phyloP scores from a whole-genome alignment of 768 basidiomycete genomes.

The Boletus rex-veris region DNA sequence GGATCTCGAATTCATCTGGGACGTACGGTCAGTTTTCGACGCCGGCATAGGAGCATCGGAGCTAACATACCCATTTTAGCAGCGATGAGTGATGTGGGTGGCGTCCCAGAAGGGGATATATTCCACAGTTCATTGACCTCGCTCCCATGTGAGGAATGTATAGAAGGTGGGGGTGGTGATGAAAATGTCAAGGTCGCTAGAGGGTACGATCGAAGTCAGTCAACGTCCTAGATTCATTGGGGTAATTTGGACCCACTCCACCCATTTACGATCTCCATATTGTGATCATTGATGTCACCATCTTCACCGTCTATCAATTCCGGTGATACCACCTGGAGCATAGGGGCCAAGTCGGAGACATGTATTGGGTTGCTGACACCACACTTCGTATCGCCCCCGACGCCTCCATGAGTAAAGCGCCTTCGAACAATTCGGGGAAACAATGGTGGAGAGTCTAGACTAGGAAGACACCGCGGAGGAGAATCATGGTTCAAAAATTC shows the following conservation, averaged over 20 bases:
- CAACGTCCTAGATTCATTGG: neutral
- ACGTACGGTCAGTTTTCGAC: constrained; percentile 2
- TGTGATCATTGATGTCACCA: constrained; percentile 42
- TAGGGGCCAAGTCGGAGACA: constrained; percentile 27
- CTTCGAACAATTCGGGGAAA: constrained; percentile 36
- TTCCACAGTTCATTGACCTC: constrained; percentile 53
- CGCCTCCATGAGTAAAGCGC: neutral
- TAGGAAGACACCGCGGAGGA: constrained; percentile 24
- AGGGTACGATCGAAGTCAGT: constrained; percentile 5
- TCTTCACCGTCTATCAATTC: constrained; percentile 38
- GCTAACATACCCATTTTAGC: constrained; percentile 47
- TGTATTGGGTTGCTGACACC: constrained; percentile 10
- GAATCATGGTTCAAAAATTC: constrained; percentile 32
- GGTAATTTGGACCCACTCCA: constrained; percentile 48
- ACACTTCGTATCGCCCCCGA: neutral
- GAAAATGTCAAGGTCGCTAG: constrained; percentile 39
- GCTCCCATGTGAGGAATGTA: constrained; percentile 37
- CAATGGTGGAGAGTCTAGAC: constrained; percentile 40
- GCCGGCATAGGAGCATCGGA: neutral
- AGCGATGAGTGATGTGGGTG: constrained; percentile 38
- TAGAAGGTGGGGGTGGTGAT: constrained; percentile 37
- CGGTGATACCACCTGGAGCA: constrained; percentile 22
- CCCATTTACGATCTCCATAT: constrained; percentile 59
- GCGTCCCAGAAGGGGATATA: constrained; percentile 45
- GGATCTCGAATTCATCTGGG: constrained; percentile 52